These are phyloP conservation scores for Calvatia gigantea DNA, from an alignment of 768 basidiomycete species.

Conservation along the genomic window DNA sequence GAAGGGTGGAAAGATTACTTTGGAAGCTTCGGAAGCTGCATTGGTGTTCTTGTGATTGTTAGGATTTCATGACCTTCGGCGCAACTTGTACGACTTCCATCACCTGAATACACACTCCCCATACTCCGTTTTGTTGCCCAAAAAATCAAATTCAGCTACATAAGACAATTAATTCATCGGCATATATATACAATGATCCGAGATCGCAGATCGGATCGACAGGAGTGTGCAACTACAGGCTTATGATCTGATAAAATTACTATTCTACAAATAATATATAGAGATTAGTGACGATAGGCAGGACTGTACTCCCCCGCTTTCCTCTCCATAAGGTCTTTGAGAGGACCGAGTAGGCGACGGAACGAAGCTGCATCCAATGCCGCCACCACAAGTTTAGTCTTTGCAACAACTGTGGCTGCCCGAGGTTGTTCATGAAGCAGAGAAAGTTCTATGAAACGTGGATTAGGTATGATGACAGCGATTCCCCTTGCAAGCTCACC, in stretches of 20 bases:
- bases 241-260: too few relatives aligned
- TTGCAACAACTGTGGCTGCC: slow-evolving; percentile 91
- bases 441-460: slow-evolving; percentile 67
- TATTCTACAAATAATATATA: too few relatives aligned
- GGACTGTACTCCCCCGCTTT: slow-evolving; percentile 76
- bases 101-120: too few relatives aligned
- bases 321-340: slow-evolving; percentile 91
- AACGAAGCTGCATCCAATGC: slow-evolving; percentile 92
- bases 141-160: too few relatives aligned
- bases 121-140: too few relatives aligned
- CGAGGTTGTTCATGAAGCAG: slow-evolving; percentile 85
- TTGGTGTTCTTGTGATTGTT: slow-evolving; percentile 23
- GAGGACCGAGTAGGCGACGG: slow-evolving; percentile 87
- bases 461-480: not conserved
- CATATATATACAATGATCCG: too few relatives aligned
- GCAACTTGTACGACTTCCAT: too few relatives aligned
- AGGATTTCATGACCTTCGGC: too few relatives aligned
- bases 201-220: too few relatives aligned
- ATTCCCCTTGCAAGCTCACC: slow-evolving; percentile 46
- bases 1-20: slow-evolving; percentile 19
- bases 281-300: slow-evolving; percentile 35
- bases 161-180: too few relatives aligned
- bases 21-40: slow-evolving; percentile 28
- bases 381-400: slow-evolving; percentile 84
- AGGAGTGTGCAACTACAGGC: too few relatives aligned